Conservation (phyloP, 2,329 filamentous ascomycete species). For the Fusarium irregulare region DNA sequence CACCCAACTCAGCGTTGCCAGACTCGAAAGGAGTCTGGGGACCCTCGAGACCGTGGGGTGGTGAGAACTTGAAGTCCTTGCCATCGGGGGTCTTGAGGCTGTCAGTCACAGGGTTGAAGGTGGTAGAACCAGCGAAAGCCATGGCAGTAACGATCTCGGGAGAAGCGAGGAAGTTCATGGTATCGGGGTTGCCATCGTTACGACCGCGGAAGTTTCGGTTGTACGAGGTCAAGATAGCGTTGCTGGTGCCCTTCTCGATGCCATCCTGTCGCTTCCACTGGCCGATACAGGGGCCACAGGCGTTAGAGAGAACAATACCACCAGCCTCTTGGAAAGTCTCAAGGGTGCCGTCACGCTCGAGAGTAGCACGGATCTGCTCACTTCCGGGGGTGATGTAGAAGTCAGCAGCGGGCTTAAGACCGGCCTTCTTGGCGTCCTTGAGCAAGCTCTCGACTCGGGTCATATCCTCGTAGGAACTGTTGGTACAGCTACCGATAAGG, state of each 20-base stretch:
- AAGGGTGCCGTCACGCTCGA: slow-evolving; percentile 89
- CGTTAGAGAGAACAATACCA: slow-evolving; percentile 93
- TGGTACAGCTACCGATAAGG: slow-evolving; percentile 98
- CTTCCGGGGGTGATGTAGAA: slow-evolving; percentile 97
- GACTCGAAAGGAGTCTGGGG: slow-evolving; percentile 76
- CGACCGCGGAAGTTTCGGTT: slow-evolving; percentile 98
- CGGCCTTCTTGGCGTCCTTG: slow-evolving; percentile 85
- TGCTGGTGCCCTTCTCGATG: slow-evolving; percentile 83
- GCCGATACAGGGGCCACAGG: slow-evolving; percentile 91
- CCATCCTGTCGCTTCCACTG: slow-evolving; percentile 96
- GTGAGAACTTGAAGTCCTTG: slow-evolving; percentile 83
- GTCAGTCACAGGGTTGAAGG: slow-evolving; percentile 96
- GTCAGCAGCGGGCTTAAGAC: slow-evolving; percentile 90
- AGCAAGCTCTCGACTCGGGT: slow-evolving; percentile 87
- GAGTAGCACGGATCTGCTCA: slow-evolving; percentile 95
- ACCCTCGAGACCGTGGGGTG: slow-evolving; percentile 77
- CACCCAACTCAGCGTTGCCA: slow-evolving; percentile 79
- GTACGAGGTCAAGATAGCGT: slow-evolving; percentile 96
- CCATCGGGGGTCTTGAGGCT: slow-evolving; percentile 82
- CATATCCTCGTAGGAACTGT: slow-evolving; percentile 90
- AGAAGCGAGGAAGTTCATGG: slow-evolving; percentile 98
- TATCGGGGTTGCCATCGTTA: slow-evolving; percentile 95
- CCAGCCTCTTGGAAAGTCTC: slow-evolving; percentile 97
- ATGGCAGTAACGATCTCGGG: slow-evolving; percentile 97
- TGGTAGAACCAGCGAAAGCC: slow-evolving; percentile 90